Evolutionary conservation across 176 grass and related monocot species (phyloP).

Genomic region (Elaeis guineensis): DNA sequence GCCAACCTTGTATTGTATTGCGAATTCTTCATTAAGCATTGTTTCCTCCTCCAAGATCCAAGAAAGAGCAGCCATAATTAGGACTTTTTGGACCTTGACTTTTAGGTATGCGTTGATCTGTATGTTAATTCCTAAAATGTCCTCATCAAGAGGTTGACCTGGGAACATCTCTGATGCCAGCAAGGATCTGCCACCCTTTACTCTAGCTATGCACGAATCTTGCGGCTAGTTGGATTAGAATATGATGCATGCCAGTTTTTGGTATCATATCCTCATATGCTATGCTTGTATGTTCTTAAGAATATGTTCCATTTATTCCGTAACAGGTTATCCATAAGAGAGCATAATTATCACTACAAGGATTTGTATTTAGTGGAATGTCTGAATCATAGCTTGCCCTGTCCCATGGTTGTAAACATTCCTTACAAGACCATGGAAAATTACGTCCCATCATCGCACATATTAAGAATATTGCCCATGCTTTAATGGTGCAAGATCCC

Average conservation of each 20-base stretch:
- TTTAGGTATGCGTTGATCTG: not conserved
- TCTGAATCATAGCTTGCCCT: not conserved
- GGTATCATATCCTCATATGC: not conserved
- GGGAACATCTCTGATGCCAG: too few species aligned
- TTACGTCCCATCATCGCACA: too few species aligned
- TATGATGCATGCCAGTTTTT: not conserved
- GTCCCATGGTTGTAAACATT: conserved; percentile 26
- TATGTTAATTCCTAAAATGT: conserved; percentile 5
- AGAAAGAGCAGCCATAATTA: conserved; percentile 7
- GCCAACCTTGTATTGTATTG: conserved; percentile 41
- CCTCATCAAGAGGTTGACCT: conserved; percentile 35
- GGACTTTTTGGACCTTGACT: conserved; percentile 3
- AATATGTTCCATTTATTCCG: conserved; percentile 21
- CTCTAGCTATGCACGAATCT: conserved; percentile 10
- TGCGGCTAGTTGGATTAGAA: conserved; percentile 4
- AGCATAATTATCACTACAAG: conserved; percentile 20
- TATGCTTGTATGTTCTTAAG: conserved; percentile 17
- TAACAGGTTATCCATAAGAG: conserved; percentile 25
- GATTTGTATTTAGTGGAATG: not conserved
- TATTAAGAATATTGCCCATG: too few species aligned
- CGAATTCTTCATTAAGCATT: not conserved
- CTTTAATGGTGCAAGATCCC: too few species aligned
- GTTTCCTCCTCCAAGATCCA: conserved; percentile 1
- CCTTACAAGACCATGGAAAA: conserved; percentile 10
- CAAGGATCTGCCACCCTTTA: too few species aligned